Percentiles rank a stretch among this genome's conserved stretches.
Evolutionary conservation across 805 yeast genomes (phyloP).

Genomic region (Teunomyces kruisii): DNA sequence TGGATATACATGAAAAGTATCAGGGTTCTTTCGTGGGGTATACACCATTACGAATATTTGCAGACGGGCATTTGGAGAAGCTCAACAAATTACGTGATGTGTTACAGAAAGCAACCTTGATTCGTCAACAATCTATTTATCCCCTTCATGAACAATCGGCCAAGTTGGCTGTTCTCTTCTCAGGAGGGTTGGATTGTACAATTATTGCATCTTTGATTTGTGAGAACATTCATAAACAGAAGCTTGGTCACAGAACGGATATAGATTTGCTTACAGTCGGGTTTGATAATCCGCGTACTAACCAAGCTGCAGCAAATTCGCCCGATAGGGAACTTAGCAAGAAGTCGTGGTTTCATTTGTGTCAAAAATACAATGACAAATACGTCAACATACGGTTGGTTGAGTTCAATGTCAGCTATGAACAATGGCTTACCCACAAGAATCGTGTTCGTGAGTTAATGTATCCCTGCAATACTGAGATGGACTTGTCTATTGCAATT

Average conservation of each 20-base stretch:
- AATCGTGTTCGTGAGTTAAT: slow-evolving; percentile 62
- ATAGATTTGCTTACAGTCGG: slow-evolving; percentile 90
- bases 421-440: slow-evolving; percentile 54
- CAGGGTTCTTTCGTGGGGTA: neutral
- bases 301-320: slow-evolving; percentile 56
- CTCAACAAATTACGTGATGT: slow-evolving; percentile 14
- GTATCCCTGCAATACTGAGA: slow-evolving; percentile 83
- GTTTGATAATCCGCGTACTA: slow-evolving; percentile 84
- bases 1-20: neutral
- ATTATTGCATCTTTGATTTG: slow-evolving; percentile 59
- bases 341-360: slow-evolving; percentile 57
- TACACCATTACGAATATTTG: neutral
- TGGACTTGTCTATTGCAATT: slow-evolving; percentile 93
- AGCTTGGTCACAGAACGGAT: slow-evolving; percentile 14
- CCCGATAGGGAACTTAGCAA: slow-evolving; percentile 83
- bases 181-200: slow-evolving; percentile 96
- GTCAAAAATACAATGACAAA: slow-evolving; percentile 36
- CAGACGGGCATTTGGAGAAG: neutral
- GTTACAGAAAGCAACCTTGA: slow-evolving; percentile 40
- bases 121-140: slow-evolving; percentile 59
- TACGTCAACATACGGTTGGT: slow-evolving; percentile 49
- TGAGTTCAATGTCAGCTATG: slow-evolving; percentile 73
- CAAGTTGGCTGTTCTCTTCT: slow-evolving; percentile 65
- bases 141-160: slow-evolving; percentile 35
- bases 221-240: slow-evolving; percentile 20